phyloP scores from a whole-genome alignment of 2,329 filamentous ascomycete genomes.

The Aspergillus fijiensis region DNA sequence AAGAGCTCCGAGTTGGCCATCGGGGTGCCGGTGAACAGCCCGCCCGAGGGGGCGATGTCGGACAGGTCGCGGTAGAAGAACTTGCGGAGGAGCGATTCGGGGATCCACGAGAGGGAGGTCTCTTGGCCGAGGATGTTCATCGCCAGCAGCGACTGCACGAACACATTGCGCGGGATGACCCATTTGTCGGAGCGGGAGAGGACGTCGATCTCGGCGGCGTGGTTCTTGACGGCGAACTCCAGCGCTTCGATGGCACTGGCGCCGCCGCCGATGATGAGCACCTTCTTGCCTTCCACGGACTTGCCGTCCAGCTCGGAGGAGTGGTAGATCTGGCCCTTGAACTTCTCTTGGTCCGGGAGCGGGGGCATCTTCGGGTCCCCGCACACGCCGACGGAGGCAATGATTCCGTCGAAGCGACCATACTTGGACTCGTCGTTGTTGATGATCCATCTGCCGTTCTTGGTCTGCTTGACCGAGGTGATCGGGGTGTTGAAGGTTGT shows the following conservation, averaged over 20 bases:
- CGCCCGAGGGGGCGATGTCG: constrained; percentile 68
- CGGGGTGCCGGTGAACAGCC: constrained; percentile 79
- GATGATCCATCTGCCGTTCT: constrained; percentile 71
- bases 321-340: constrained; percentile 71
- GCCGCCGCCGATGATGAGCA: constrained; percentile 72
- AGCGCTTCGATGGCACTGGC: constrained; percentile 80
- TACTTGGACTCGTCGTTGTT: constrained; percentile 69
- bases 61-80: constrained; percentile 82
- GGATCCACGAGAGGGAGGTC: constrained; percentile 73
- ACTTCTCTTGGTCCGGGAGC: constrained; percentile 68
- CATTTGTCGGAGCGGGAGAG: constrained; percentile 79
- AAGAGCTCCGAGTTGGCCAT: constrained; percentile 86
- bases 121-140: constrained; percentile 79
- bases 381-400: constrained; percentile 77
- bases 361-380: constrained; percentile 73
- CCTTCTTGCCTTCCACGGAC: constrained; percentile 69
- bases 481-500: constrained; percentile 72
- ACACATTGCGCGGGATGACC: constrained; percentile 78
- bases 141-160: constrained; percentile 71
- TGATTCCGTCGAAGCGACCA: constrained; percentile 74
- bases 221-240: constrained; percentile 69
- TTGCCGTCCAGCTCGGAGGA: constrained; percentile 74
- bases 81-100: constrained; percentile 70
- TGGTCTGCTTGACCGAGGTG: constrained; percentile 67
- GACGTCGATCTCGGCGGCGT: constrained; percentile 68